Evolutionary conservation across 345 rosid species (phyloP).

Genomic region (Camelina hispida): DNA sequence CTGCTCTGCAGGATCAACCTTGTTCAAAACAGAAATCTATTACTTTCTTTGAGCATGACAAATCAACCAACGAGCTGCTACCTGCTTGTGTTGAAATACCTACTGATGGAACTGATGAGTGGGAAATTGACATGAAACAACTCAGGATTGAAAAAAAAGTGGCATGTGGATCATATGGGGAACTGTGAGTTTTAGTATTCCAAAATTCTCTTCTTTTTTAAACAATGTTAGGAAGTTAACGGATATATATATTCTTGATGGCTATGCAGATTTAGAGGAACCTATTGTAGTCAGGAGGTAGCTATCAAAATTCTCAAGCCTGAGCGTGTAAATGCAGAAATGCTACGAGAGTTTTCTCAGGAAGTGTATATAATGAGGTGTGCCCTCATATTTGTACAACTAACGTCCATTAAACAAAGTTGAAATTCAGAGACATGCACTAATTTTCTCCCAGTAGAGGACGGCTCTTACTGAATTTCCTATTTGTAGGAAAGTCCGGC

Average conservation of each 20-base stretch:
- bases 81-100: conserved; percentile 82
- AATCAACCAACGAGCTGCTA: conserved; percentile 49
- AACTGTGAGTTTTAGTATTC: conserved; percentile 64
- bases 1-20: conserved; percentile 66
- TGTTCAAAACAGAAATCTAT: conserved; percentile 52
- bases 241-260: conserved; percentile 20
- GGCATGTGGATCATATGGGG: conserved; percentile 89
- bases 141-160: conserved; percentile 75
- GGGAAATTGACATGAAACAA: conserved; percentile 89
- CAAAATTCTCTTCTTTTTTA: not conserved
- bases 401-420: not conserved
- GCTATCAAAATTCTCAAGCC: conserved; percentile 92
- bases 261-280: conserved; percentile 73
- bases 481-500: conserved; percentile 83
- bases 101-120: conserved; percentile 90
- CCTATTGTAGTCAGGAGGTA: conserved; percentile 93
- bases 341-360: conserved; percentile 87
- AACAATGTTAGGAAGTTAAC: not conserved
- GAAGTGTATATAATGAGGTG: conserved; percentile 98
- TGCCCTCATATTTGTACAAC: not conserved
- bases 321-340: conserved; percentile 74
- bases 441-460: not conserved
- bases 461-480: conserved; percentile 18
- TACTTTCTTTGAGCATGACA: conserved; percentile 51
- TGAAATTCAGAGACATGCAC: not conserved